Evolutionary conservation across 2,329 filamentous ascomycete species (phyloP).

Genomic region (Cercospora zeina): DNA sequence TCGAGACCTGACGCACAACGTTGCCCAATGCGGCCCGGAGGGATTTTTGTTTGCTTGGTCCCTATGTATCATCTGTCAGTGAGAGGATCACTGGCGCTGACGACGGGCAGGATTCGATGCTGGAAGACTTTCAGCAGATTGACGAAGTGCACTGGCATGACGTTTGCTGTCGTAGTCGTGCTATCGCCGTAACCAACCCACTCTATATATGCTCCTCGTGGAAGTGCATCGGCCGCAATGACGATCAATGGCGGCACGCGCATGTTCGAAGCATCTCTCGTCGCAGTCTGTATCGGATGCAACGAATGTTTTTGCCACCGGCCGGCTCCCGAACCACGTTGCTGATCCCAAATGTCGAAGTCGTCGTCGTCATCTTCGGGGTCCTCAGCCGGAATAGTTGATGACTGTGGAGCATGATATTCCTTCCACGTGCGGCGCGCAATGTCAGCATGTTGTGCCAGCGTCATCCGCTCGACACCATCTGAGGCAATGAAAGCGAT

Average conservation of each 20-base stretch:
- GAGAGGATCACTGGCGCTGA: slow-evolving; percentile 2
- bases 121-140: slow-evolving; percentile 27
- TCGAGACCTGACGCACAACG: not conserved
- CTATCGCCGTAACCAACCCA: slow-evolving; percentile 56
- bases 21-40: not conserved
- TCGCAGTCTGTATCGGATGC: slow-evolving; percentile 26
- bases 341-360: slow-evolving; percentile 66
- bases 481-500: slow-evolving; percentile 68
- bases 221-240: slow-evolving; percentile 74
- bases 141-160: slow-evolving; percentile 25
- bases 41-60: not conserved
- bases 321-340: slow-evolving; percentile 49
- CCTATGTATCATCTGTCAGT: not conserved
- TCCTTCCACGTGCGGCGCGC: slow-evolving; percentile 48
- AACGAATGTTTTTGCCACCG: slow-evolving; percentile 40
- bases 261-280: slow-evolving; percentile 2
- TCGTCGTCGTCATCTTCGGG: slow-evolving; percentile 55
- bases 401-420: slow-evolving; percentile 22
- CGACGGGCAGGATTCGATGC: slow-evolving; percentile 18
- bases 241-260: slow-evolving; percentile 67
- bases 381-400: slow-evolving; percentile 20
- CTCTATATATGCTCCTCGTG: slow-evolving; percentile 72
- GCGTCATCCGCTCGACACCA: slow-evolving; percentile 38
- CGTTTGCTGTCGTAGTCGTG: not conserved
- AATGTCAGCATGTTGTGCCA: slow-evolving; percentile 14